Evolutionary conservation across 768 basidiomycete genomes (phyloP), one percentile per base, ranked within the genome.

Genomic region (Kwoniella dejecticola): DNA sequence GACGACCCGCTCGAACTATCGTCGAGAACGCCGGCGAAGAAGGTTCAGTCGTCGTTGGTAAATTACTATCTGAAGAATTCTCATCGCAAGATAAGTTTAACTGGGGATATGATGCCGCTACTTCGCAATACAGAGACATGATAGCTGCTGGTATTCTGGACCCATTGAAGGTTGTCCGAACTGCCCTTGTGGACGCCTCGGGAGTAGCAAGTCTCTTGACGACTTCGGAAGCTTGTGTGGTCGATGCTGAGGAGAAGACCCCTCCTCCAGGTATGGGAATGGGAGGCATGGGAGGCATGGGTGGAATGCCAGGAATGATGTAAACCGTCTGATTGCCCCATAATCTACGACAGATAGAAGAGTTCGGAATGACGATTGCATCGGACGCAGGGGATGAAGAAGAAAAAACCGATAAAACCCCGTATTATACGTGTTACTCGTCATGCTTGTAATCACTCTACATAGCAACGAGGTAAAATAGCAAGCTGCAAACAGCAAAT

Each of bases 111-210:
- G 91, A 96, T 68, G 92, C 94, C 24, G 84, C 86, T 73, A 89
- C 88, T 82, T 91, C 90, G 64, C 89, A 94, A 81, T 97, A 91
- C 75, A 86, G 88, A 45, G 91, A 98, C 80, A 93, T 98, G 92
- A 88, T 97, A 81, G 84, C 87, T 79, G 83, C 86, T 27, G 95
- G 95, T 73, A 96, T 98, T 69, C 88, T 97, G 45, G 95, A 98
- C 81, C 94, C 93, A 1, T 82, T 94, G 63, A 95, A 95, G 85
- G 95, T 98, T 52, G 94, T 96, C 52, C 83, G 91, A 71, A 95
- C 92, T 2, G 92, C 92, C 1, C 83, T 97, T 27, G 86, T 94
- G 1, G 94, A 98, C 76, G 94, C 95, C 0, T 74, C 85, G 23
- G 93, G 95, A 75, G 94, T 97, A n/a, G 91, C 94, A 3, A 89